Base-by-base conservation (phyloP, 805 yeast genomes). In the Vanderwaltozyma verrucispora region DNA sequence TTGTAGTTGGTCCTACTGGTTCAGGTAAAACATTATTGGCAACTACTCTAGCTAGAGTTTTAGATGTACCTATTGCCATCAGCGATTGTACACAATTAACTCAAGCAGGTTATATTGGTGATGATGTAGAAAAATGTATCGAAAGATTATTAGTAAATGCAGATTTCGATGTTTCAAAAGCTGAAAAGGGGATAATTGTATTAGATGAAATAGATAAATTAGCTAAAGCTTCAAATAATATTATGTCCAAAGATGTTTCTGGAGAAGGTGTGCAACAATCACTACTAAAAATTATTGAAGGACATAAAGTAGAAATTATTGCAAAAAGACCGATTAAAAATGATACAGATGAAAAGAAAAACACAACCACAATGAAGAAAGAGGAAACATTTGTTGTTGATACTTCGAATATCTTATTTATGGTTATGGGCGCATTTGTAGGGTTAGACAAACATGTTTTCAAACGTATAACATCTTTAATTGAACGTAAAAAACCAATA, bases 221-320 rank as follows among this genome's bases (percentile, higher is more conserved):
- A 10, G 69, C 80, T 0, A 72, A 70, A 43, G 71, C 74, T 1
- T 54, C 68, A 1, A 63, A 64, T 11, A 54, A 60, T 26, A 62
- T 63, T 25, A 76, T 75, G 4, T 65, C 74, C 0, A 71, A 72
- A 43, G 81, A 75, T 51, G 75, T 75, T 2, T 63, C 78, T 1
- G 81, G 81, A 7, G 80, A 75, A 53, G 80, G 81, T 34, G 80
- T 75, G 14, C 81, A 75, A 45, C 80, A 75, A 46, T 72, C 79
- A 0, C 50, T 75, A 12, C 48, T 75, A 43, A 75, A 75, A 46
- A 59, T 75, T 32, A 63, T 75, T 27, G 81, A 75, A 48, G 81
- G 81, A 2, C 68, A 75, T 15, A 64, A 59, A 11, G 69, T 75
- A 2, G 68, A 67, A 37, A 56, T 70, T n/a, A 64, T 63, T 21